A percentile compares a stretch with the other conserved stretches of the same genome.
Evolutionary conservation across 1,284 basidiomycete genomes (phyloP).

Genomic region (Sanghuangporus sanghuang): DNA sequence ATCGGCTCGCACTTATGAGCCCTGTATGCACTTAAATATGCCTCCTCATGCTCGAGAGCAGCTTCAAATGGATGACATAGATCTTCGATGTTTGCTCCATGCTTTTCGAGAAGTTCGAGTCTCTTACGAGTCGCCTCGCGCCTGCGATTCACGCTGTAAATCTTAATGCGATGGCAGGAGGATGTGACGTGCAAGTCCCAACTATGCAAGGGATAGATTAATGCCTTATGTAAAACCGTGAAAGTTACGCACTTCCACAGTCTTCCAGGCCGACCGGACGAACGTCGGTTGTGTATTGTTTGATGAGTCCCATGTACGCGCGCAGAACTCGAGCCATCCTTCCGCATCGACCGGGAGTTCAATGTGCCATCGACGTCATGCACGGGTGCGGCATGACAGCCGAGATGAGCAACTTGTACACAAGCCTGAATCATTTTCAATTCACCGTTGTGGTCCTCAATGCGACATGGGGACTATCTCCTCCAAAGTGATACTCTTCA

Average conservation of each 20-base stretch:
- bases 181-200: slow-evolving; percentile 56
- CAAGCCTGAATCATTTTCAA: too few relatives aligned
- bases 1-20: slow-evolving; percentile 34
- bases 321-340: slow-evolving; percentile 54
- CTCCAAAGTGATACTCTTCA: too few relatives aligned
- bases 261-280: slow-evolving; percentile 53
- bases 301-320: slow-evolving; percentile 54
- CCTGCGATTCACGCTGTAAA: slow-evolving; percentile 47
- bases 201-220: slow-evolving; percentile 25
- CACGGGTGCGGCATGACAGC: too few relatives aligned
- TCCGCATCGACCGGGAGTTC: slow-evolving; percentile 49
- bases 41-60: slow-evolving; percentile 33
- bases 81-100: slow-evolving; percentile 26
- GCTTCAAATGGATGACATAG: slow-evolving; percentile 38
- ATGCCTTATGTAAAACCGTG: not conserved
- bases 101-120: slow-evolving; percentile 34
- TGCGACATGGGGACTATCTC: too few relatives aligned
- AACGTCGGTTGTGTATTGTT: slow-evolving; percentile 56
- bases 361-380: slow-evolving; percentile 51
- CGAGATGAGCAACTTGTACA: slow-evolving; percentile 59
- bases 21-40: slow-evolving; percentile 32
- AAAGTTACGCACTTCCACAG: slow-evolving; percentile 35
- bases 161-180: slow-evolving; percentile 47
- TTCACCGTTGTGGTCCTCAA: too few relatives aligned
- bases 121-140: slow-evolving; percentile 38